A percentile compares a stretch with the other conserved stretches of the same genome.
Evolutionary conservation across 371 early-diverging fungal genomes (phyloP).

Genomic region (Batrachochytrium dendrobatidis): DNA sequence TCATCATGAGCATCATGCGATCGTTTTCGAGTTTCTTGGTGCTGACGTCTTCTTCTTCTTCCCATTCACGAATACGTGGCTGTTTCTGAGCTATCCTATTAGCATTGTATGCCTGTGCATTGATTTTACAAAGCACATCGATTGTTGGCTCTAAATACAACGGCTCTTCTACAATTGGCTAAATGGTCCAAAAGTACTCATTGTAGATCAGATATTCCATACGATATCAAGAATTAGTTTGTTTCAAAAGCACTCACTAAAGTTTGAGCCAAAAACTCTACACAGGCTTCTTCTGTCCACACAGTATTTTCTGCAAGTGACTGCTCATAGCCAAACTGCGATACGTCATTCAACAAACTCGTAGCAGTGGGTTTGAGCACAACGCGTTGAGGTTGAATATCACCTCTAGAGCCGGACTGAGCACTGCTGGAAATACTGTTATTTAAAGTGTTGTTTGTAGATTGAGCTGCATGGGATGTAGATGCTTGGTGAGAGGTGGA

Average conservation of each 20-base stretch:
- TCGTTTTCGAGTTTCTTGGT: slow-evolving; percentile 21
- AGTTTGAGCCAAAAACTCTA: slow-evolving; percentile 17
- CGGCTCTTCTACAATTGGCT: slow-evolving; percentile 12
- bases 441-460: too few species aligned
- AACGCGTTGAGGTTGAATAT: slow-evolving; percentile 6
- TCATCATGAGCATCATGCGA: slow-evolving; percentile 23
- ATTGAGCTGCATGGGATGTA: too few species aligned
- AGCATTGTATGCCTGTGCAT: slow-evolving; percentile 21
- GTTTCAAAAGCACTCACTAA: slow-evolving; percentile 13
- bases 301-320: neutral
- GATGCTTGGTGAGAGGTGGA: neutral
- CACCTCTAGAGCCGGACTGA: slow-evolving; percentile 1
- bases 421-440: too few species aligned
- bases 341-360: slow-evolving; percentile 14
- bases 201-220: slow-evolving; percentile 4
- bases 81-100: slow-evolving; percentile 26
- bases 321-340: neutral
- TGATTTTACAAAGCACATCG: slow-evolving; percentile 8
- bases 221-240: too few species aligned
- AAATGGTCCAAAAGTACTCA: too few species aligned
- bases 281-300: slow-evolving; percentile 16
- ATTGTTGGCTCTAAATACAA: slow-evolving; percentile 30
- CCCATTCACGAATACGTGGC: slow-evolving; percentile 14
- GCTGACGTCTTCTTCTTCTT: slow-evolving; percentile 24
- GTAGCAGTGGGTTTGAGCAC: slow-evolving; percentile 13